Base-by-base conservation (phyloP, 2,329 filamentous ascomycete genomes). In the Pseudocercospora pini-densiflorae region DNA sequence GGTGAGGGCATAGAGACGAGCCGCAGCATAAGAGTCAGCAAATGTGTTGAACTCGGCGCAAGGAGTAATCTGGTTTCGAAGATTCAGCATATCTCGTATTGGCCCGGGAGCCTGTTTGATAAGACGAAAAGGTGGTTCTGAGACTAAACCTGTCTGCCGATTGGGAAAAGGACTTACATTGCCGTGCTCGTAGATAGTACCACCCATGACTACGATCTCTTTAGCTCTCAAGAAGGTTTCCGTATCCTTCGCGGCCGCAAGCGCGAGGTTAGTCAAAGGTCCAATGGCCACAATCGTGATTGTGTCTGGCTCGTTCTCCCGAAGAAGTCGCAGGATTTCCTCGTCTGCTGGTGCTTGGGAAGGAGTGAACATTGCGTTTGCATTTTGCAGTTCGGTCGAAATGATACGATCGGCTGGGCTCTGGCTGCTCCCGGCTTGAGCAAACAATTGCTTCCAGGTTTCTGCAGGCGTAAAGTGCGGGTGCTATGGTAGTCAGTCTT, bases 171-270 rank as follows among this genome's bases (percentile, higher is more conserved):
- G 55, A 71, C 73, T 64, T 78, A 85, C 82, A 79, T 99, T 99
- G 72, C 95, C 95, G 59, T 89, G 86, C 53, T 89, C 82, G 66
- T 91, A 85, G 62, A 99, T 87, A 24, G 92, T 90, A 66, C 95
- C 95, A 66, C 94, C 95, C 95, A 99, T 99, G 55, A 97, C 92
- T 3, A 97, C 90, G 2, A 99, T 87, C 79, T 98, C 93, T 78
- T 96, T 97, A 58, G 89, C 92, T 51, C 89, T 88, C 63, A 99
- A 84, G 79, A 99, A 97, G 0, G 93, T 90, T 79, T 94, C 92
- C 0, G 94, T 90, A 72, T 98, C 94, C 74, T 93, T 89, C 14
- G 93, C 89, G 2, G 95, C 94, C 2, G 95, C 95, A 27, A 97
- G 80, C 1, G 95, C 95, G 31, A 97, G 82, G 77, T 97, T 99